These are phyloP conservation scores for Fraxinus excelsior DNA, from an alignment of 257 asterid species.

Conservation along the genomic window DNA sequence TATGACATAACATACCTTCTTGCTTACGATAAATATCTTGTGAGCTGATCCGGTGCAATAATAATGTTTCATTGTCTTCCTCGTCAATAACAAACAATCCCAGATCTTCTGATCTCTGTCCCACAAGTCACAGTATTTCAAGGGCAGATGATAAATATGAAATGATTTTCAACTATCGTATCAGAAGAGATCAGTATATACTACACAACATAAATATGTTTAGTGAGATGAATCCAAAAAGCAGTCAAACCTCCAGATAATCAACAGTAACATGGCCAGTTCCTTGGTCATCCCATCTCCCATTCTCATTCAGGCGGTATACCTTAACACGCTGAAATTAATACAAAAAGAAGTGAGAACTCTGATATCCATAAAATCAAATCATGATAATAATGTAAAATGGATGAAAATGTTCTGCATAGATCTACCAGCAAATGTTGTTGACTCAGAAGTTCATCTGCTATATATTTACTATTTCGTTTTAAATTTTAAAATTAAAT, in stretches of 20 bases:
- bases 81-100: conserved; percentile 83
- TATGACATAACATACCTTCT: conserved; percentile 61
- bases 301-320: conserved; percentile 84
- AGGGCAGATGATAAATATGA: background rate
- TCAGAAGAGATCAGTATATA: background rate
- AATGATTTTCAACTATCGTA: background rate
- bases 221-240: background rate
- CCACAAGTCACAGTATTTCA: conserved; percentile 27
- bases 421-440: background rate
- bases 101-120: conserved; percentile 85
- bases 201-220: conserved; percentile 15
- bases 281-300: conserved; percentile 99
- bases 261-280: conserved; percentile 94
- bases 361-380: background rate
- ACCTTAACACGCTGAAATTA: conserved; percentile 90
- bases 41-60: conserved; percentile 79
- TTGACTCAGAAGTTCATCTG: background rate
- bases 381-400: background rate
- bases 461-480: background rate
- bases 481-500: background rate
- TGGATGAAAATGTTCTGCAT: background rate
- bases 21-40: conserved; percentile 95
- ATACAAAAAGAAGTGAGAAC: conserved; percentile 13
- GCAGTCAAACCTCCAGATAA: conserved; percentile 67
- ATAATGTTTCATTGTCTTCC: conserved; percentile 69